phyloP scores from a whole-genome alignment of 2,329 filamentous ascomycete species.

The Didymella sp. region DNA sequence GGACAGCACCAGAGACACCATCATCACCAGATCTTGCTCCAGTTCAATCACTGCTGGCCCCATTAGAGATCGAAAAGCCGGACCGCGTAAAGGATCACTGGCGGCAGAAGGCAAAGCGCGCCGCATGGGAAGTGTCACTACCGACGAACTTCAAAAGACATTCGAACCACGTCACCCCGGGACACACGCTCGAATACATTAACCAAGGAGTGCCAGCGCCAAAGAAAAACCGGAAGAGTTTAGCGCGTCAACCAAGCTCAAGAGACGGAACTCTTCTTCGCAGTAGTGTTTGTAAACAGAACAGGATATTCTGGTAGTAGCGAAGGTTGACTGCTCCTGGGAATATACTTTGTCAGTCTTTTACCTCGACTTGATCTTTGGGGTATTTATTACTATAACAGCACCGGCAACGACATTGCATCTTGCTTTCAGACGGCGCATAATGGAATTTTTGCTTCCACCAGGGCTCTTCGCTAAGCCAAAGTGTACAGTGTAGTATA shows the following conservation, averaged over 20 bases:
- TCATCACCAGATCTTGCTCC: slow-evolving; percentile 1
- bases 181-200: slow-evolving; percentile 18
- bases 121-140: slow-evolving; percentile 13
- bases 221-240: slow-evolving; percentile 12
- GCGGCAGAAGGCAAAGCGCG: slow-evolving; percentile 4
- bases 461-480: not conserved
- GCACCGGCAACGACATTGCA: not conserved
- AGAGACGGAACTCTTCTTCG: slow-evolving; percentile 7
- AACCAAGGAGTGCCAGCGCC: slow-evolving; percentile 13
- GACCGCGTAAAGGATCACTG: not conserved
- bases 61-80: slow-evolving; percentile 2
- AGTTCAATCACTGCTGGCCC: slow-evolving; percentile 9
- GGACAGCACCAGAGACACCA: not conserved
- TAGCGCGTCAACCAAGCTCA: slow-evolving; percentile 12
- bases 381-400: not conserved
- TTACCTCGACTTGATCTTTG: no score
- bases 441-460: not conserved
- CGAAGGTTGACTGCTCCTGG: not conserved
- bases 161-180: slow-evolving; percentile 15
- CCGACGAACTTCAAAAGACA: slow-evolving; percentile 8
- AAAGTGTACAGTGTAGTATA: slow-evolving; percentile 6
- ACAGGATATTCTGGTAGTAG: not conserved
- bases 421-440: not conserved
- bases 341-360: not conserved
- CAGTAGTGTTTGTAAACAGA: slow-evolving; percentile 1